Percentiles rank a stretch among this genome's conserved stretches.
Conservation (phyloP, 306 rosid genomes). For the Gastrolobium bilobum region DNA sequence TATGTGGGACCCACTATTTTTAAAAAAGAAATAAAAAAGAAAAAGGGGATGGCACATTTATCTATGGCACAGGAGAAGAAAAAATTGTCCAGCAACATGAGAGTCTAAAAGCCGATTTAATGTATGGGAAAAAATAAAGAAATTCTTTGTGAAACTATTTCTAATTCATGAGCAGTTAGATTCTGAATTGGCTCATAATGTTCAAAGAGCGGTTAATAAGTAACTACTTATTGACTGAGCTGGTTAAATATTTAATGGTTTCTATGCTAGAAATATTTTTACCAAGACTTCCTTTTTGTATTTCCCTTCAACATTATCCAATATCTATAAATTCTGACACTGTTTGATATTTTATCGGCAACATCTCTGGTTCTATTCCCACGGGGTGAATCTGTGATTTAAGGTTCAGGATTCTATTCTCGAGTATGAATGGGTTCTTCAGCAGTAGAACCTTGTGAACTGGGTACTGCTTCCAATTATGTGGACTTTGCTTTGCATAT, state of each 20-base stretch:
- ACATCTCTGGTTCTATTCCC: conserved; percentile 8
- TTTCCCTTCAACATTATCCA: conserved; percentile 3
- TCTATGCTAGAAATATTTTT: conserved; percentile 2
- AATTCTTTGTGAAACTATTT: conserved; percentile 8
- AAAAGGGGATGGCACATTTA: too few relatives aligned
- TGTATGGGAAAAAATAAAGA: neutral
- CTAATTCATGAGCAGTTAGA: conserved; percentile 8
- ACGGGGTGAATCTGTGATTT: neutral
- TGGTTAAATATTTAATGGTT: neutral
- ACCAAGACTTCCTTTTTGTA: neutral
- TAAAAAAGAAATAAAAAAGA: too few relatives aligned
- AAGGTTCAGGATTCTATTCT: too few relatives aligned
- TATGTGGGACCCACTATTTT: too few relatives aligned
- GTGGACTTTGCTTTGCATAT: neutral
- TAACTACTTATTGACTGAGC: neutral
- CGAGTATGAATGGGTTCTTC: conserved; percentile 9
- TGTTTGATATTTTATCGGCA: conserved; percentile 16
- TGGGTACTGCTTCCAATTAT: neutral
- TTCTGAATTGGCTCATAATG: neutral
- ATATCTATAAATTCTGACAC: neutral
- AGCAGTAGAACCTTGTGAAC: neutral
- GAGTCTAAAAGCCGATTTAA: too few relatives aligned
- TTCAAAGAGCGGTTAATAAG: neutral
- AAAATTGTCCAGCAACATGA: too few relatives aligned
- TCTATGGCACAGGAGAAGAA: too few relatives aligned